Conservation (phyloP, 2,329 filamentous ascomycete genomes). For the Penicillium sp. region DNA sequence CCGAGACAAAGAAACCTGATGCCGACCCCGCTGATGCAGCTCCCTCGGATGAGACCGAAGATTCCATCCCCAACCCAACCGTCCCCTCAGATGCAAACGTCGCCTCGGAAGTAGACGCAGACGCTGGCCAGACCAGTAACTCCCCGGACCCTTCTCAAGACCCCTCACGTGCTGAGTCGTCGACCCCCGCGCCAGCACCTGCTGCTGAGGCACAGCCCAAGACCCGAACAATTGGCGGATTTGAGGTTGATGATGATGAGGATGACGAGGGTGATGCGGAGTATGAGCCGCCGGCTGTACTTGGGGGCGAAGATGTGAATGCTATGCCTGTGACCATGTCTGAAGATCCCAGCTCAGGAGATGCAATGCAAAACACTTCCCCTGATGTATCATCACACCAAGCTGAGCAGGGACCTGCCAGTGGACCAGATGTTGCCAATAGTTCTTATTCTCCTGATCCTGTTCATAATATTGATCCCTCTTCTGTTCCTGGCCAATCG, state of each 20-base stretch:
- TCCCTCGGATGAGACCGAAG: constrained; percentile 22
- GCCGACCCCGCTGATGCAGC: constrained; percentile 25
- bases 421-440: constrained; percentile 49
- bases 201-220: constrained; percentile 39
- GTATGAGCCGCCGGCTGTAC: constrained; percentile 55
- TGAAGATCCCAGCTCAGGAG: constrained; percentile 55
- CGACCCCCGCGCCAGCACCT: constrained; percentile 30
- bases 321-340: constrained; percentile 49
- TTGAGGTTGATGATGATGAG: constrained; percentile 62
- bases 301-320: constrained; percentile 50
- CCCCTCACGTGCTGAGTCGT: constrained; percentile 36
- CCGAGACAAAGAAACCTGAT: constrained; percentile 33
- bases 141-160: constrained; percentile 30
- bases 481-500: constrained; percentile 36
- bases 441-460: constrained; percentile 50
- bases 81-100: constrained; percentile 27
- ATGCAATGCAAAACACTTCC: constrained; percentile 55
- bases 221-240: constrained; percentile 57
- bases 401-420: constrained; percentile 51
- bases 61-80: constrained; percentile 22
- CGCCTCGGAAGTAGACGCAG: constrained; percentile 16
- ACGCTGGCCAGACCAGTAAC: constrained; percentile 30
- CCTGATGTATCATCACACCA: constrained; percentile 62
- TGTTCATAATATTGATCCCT: constrained; percentile 44
- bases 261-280: constrained; percentile 50